Base-by-base conservation (phyloP, 1,284 basidiomycete species). In the Ganoderma leucocontextum region DNA sequence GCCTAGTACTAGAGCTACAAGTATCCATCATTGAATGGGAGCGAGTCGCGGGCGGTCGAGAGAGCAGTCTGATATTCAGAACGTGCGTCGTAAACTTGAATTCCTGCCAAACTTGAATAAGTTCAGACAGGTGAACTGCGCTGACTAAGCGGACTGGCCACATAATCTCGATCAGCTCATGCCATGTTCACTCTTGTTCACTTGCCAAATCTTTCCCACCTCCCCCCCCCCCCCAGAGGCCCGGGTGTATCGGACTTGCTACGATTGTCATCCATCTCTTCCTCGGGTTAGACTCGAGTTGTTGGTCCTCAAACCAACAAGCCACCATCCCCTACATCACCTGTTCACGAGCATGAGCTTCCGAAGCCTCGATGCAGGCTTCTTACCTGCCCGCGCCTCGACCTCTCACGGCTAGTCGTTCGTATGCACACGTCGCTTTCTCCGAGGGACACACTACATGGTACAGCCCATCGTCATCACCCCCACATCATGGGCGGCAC, bases 321-420 rank as follows among this genome's bases (percentile, higher is more conserved):
- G 39, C 38, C 25, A 17, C 13, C 58, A 39, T 58, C 33, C 10
- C 33, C 55, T 33, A n/a, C 55, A 19, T 58, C 55, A 38, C 36
- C 55, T 58, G 55, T 17, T 1, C 55, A 36, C n/a, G 35, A 19
- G 19, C 36, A 58, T 22, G 35, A 35, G n/a, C 55, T 17, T 58
- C 55, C 35, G 55, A 58, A 58, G 55, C 33, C 55, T 13, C 22
- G 38, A 39, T 7, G 38, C 25, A 33, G 58, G 58, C 39, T 60
- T 60, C 39, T n/a, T 58, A 22, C 33, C 17, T 19, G 33, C 52
- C 49, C 29, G 44, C 39, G 33, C 60, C 44, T 62, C 22, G 60
- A 36, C 60, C 44, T 63, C 61, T 52, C 61, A 63, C 61, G 61
- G 33, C 44, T 42, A 47, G 19, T 36, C 44, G 33, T 49, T 63